Base-by-base conservation (phyloP, 768 basidiomycete species). In the Clitopilus hobsonii region DNA sequence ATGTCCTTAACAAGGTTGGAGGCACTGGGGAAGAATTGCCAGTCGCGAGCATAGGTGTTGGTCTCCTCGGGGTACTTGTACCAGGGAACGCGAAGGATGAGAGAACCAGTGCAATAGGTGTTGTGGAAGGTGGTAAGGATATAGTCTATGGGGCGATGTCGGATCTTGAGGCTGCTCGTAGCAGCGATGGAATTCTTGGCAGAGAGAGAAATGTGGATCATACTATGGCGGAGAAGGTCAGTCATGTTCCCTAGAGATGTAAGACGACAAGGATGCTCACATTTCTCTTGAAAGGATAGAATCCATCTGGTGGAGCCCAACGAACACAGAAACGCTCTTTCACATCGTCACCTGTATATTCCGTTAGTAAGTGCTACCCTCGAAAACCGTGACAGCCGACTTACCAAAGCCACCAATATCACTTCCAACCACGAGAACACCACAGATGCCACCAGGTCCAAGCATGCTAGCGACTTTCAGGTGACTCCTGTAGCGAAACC, bases 221-320 rank as follows among this genome's bases (percentile, higher is more conserved):
- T 86, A 84, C 82, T 85, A 56, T 28, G 38, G 13, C 24, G 11
- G 51, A 2, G n/a, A 14, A 29, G 29, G 3, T 38, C 50, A 24
- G 48, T 18, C 36, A 51, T 20, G 8, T 10, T 30, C 2, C 27
- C 18, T 25, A 45, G 14, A 38, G n/a, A 22, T 49, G 41, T 20
- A 32, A 14, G 29, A 45, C 36, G 2, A 50, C 8, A 16, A 26
- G 4, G 30, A 32, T 0, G 67, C 82, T 66, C 54, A 85, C 84
- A 63, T 91, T 88, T 7, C 89, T 74, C 83, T 84, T 88, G 74
- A 91, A 91, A 0, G 89, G 88, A 66, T 84, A 83, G 69, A 90
- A 91, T 0, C 85, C 88, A 1, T 86, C 86, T 2, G 91, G 73
- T 73, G 77, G 86, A 13, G 85, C 88, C 89, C 90, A 91, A 30